These are phyloP conservation scores for Tulasnella sp. DNA, from an alignment of 768 basidiomycete genomes.

Conservation along the genomic window DNA sequence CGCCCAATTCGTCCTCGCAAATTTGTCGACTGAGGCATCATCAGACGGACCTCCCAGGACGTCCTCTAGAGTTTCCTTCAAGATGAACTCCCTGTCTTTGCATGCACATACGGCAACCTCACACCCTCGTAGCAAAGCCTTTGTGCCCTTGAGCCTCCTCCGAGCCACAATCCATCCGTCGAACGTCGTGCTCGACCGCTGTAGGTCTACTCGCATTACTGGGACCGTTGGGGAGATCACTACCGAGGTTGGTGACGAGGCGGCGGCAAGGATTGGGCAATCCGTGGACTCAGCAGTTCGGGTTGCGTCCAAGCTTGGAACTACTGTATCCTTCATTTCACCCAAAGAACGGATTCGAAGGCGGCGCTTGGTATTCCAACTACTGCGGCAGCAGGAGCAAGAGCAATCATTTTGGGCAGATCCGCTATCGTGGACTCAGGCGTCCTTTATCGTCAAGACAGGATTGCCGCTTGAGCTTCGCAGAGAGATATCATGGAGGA, in stretches of 20 bases:
- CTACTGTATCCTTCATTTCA: constrained; percentile 5
- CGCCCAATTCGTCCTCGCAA: not conserved
- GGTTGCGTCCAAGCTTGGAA: constrained; percentile 8
- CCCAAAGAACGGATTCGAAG: not conserved
- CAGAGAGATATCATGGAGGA: constrained; percentile 57
- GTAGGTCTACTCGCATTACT: not conserved
- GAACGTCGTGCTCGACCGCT: not conserved
- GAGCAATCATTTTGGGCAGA: constrained; percentile 31
- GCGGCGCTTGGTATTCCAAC: not conserved
- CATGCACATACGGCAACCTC: constrained; percentile 12
- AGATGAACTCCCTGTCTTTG: not conserved
- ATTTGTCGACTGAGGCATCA: not conserved
- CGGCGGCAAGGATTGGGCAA: not conserved
- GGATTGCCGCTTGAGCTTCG: constrained; percentile 60
- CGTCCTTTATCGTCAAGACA: constrained; percentile 70
- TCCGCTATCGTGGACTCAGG: constrained; percentile 72
- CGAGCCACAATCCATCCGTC: not conserved
- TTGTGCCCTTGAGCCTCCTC: not conserved
- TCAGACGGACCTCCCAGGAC: not conserved
- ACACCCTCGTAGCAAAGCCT: constrained; percentile 8
- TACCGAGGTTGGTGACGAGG: not conserved
- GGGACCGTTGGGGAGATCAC: not conserved
- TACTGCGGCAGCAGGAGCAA: constrained; percentile 10
- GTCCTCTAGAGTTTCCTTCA: not conserved
- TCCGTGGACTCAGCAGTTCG: constrained; percentile 2